Evolutionary conservation across 2,329 filamentous ascomycete species (phyloP), one percentile per base, ranked within the genome.

Genomic region (Ophiostoma populinum): DNA sequence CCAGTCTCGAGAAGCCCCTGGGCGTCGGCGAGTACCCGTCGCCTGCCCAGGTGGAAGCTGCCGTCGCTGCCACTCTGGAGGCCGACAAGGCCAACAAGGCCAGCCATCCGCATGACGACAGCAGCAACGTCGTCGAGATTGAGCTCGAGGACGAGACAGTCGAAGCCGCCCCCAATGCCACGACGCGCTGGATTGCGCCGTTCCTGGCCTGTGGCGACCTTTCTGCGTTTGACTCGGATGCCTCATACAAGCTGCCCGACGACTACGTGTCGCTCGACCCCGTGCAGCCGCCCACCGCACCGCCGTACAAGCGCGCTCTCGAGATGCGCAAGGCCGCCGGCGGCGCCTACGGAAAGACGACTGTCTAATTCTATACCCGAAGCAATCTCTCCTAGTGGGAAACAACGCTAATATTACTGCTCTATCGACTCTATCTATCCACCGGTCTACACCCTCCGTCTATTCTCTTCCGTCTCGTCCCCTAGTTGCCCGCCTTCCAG

Each of bases 201-300:
- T 98, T 98, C 52, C 70, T 98, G 48, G 86, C 90, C n/a, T 98
- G 90, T 53, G 90, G 90, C 30, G 90, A 98, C 56, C 65, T 98
- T 35, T 92, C 85, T 17, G 76, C 82, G 9, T 98, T 86, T 59
- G 90, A 98, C 59, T 85, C 87, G 1, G 90, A 98, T 62, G 87
- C 90, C 4, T 90, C 86, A 5, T 94, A 95, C 55, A 71, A 80
- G 45, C 63, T 98, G 13, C 86, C 90, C 1, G 79, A 86, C 40
- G 80, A 85, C 44, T 72, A 92, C 50, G 70, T 92, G 35, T 86
- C 79, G 45, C 66, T 95, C 32, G 85, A 94, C 51, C 90, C 90
- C 0, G 71, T 98, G 21, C 90, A 95, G 53, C 87, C 87, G 19
- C 90, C 90, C 0, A 98, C 90, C 24, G 90, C 90, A 8, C 90